phyloP scores from a whole-genome alignment of 768 basidiomycete species.

The Rhizopogon vesiculosus region DNA sequence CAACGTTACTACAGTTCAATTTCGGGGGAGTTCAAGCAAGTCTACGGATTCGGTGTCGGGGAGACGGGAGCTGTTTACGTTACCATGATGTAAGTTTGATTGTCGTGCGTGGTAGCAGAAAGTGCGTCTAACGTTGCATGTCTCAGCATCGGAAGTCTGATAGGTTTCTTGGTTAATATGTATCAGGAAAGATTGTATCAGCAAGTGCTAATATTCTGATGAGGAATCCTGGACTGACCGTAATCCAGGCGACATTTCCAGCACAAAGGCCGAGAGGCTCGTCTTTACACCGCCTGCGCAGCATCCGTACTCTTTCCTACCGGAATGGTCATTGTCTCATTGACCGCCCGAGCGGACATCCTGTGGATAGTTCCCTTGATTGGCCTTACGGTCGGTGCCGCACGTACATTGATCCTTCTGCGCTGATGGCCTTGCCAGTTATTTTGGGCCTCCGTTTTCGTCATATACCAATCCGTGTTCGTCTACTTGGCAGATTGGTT shows the following conservation, averaged over 20 bases:
- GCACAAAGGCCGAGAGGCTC: conserved; percentile 46
- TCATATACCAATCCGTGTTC: conserved; percentile 53
- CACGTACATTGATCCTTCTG: neutral
- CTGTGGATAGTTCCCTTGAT: conserved; percentile 49
- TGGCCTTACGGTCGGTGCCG: conserved; percentile 18
- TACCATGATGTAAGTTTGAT: conserved; percentile 43
- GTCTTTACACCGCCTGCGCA: conserved; percentile 25
- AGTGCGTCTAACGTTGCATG: neutral
- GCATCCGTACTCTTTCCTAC: conserved; percentile 50
- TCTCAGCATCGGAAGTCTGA: conserved; percentile 46
- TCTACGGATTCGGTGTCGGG: conserved; percentile 58
- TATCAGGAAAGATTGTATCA: conserved; percentile 47
- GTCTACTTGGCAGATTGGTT: conserved; percentile 63
- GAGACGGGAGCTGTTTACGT: conserved; percentile 57
- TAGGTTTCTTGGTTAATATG: conserved; percentile 43
- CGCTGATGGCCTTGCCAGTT: conserved; percentile 26
- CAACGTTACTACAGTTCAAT: conserved; percentile 39
- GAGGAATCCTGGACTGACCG: neutral
- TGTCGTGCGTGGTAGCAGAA: neutral
- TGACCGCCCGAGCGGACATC: conserved; percentile 50
- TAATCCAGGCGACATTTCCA: conserved; percentile 22
- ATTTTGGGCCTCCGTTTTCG: conserved; percentile 45
- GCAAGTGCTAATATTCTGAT: conserved; percentile 23
- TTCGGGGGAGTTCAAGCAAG: conserved; percentile 44
- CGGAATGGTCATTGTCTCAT: conserved; percentile 69